Evolutionary conservation across 192 early-diverging fungal genomes (phyloP).

Genomic region (Coemansia biformis): DNA sequence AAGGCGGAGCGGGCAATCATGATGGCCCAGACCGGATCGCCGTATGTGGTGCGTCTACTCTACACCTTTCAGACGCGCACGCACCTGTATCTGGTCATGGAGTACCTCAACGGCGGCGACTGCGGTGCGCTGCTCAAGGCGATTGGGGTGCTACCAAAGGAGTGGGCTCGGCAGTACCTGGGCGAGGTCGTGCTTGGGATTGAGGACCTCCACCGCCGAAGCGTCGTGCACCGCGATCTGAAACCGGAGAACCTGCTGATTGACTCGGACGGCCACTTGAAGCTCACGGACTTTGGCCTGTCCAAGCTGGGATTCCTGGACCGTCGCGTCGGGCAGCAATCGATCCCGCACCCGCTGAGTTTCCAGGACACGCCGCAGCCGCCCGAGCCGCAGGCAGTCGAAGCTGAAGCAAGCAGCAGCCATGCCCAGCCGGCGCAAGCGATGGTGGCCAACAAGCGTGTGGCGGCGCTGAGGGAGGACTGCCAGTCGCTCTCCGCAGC

Average conservation of each 20-base stretch:
- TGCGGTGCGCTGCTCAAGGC: constrained; percentile 68
- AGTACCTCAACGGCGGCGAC: constrained; percentile 85
- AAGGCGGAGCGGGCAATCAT: constrained; percentile 53
- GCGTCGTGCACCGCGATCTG: constrained; percentile 79
- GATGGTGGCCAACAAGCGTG: constrained; percentile 40
- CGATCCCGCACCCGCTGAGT: constrained; percentile 2
- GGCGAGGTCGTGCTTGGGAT: constrained; percentile 84
- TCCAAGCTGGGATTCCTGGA: constrained; percentile 43
- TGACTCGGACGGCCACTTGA: constrained; percentile 81
- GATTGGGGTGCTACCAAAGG: constrained; percentile 66
- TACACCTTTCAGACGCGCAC: constrained; percentile 84
- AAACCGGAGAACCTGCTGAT: constrained; percentile 85
- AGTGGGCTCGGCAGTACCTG: constrained; percentile 82
- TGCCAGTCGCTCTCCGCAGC: not conserved
- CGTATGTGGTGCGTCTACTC: constrained; percentile 82
- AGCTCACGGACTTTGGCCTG: constrained; percentile 91
- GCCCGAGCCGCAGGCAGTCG: not conserved
- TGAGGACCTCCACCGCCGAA: constrained; percentile 78
- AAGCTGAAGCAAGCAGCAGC: not conserved
- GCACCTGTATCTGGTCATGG: constrained; percentile 86
- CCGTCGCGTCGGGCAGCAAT: constrained; percentile 39
- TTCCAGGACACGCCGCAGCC: not conserved
- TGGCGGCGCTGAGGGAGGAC: constrained; percentile 44
- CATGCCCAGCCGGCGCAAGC: not conserved
- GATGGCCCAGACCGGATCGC: constrained; percentile 79